Base-by-base conservation (phyloP, 179 eudicot genomes). In the Vitellaria paradoxa region DNA sequence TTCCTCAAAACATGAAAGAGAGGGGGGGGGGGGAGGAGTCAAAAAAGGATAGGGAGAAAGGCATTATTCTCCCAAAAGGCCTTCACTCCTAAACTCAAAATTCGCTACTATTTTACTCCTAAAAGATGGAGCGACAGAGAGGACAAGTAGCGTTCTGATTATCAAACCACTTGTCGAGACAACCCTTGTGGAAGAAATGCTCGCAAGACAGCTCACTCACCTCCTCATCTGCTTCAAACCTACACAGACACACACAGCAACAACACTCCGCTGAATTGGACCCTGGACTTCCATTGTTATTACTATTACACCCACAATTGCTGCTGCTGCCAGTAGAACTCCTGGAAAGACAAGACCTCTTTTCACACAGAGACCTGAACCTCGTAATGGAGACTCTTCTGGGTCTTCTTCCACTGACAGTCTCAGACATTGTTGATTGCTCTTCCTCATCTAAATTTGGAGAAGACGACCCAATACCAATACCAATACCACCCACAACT, bases 151-250 rank as follows among this genome's bases (percentile, higher is more conserved):
- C 73, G 46, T 87, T 91, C 18, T 83, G 87, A 52, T 86, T 88
- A 68, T 85, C 87, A 77, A 89, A 89, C 97, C 97, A 92, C 73
- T 88, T 91, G 1, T 89, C 90, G 73, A 92, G 81, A 76, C 97
- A 91, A 9, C 76, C 76, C 72, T 73, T 88, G 61, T 92, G 97
- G 72, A 92, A 92, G 86, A 88, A 92, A 89, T 92, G 97, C 82
- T 91, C 86, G 78, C 97, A 92, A 76, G 89, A 79, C 75, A 92
- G 73, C 85, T 89, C 96, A 79, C 92, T 82, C 53, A 91, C 91
- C 40, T 89, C 92, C 59, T 91, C 92, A 9, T 84, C 92, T 9
- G 74, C 93, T 59, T 84, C 84, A 77, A 89, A 92, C 69, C 81
- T 75, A 66, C 87, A 83, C 57, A 92, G 74, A 62, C 97, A 92